These are phyloP conservation scores for Wickerhamomyces queroliae DNA, from an alignment of 805 yeast genomes.

Conservation along the genomic window DNA sequence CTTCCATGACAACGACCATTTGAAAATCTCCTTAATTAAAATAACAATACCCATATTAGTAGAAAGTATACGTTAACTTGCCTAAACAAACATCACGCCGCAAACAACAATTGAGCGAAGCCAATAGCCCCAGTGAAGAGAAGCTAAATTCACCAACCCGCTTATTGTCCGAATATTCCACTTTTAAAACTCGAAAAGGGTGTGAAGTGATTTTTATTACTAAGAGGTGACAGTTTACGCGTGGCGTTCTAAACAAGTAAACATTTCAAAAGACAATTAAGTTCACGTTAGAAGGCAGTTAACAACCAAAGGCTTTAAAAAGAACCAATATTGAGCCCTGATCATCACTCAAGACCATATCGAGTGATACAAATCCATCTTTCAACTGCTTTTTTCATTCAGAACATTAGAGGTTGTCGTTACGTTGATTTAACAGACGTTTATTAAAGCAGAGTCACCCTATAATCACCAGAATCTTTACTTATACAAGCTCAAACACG, in stretches of 20 bases:
- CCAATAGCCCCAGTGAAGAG: neutral
- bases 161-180: too few relatives aligned
- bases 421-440: too few relatives aligned
- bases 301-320: neutral
- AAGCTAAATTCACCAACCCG: too few relatives aligned
- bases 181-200: neutral
- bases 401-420: too few relatives aligned
- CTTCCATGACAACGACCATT: constrained; percentile 1
- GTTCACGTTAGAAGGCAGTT: neutral
- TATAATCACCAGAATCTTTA: too few relatives aligned
- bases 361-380: neutral
- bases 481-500: too few relatives aligned
- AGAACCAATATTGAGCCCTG: neutral
- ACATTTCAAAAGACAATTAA: neutral
- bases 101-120: neutral
- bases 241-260: neutral
- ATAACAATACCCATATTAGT: neutral
- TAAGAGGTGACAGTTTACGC: neutral
- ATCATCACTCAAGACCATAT: neutral
- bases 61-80: neutral
- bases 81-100: neutral
- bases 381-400: too few relatives aligned
- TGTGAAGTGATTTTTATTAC: neutral
- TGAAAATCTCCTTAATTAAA: constrained; percentile 1
- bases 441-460: too few relatives aligned